Evolutionary conservation across 2,329 filamentous ascomycete species (phyloP).

Genomic region (Colletotrichum gigasporum): DNA sequence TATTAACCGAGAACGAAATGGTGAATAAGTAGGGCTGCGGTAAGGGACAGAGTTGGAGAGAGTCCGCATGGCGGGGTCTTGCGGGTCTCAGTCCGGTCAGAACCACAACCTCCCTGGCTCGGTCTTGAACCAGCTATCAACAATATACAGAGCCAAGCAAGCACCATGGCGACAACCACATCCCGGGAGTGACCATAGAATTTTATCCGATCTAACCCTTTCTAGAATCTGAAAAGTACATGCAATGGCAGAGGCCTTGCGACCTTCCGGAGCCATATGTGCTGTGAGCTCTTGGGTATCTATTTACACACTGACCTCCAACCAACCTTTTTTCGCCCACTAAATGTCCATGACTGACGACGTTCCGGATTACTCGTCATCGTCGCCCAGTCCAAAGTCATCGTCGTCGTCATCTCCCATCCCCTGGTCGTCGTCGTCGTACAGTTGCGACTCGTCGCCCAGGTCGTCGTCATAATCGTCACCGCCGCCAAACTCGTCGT

Average conservation of each 20-base stretch:
- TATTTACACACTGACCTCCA: conserved; percentile 2
- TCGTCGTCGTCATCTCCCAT: conserved; percentile 25
- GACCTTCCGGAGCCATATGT: not conserved
- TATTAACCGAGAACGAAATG: too few species aligned
- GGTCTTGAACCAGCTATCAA: too few species aligned
- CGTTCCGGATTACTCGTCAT: conserved; percentile 12
- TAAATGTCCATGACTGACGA: not conserved
- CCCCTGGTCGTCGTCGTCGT: conserved; percentile 29
- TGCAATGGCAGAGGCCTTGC: not conserved
- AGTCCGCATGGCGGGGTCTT: too few species aligned
- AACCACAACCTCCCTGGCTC: too few species aligned
- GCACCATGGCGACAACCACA: too few species aligned
- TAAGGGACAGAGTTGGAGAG: too few species aligned
- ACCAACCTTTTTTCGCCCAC: not conserved
- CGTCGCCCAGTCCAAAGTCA: conserved; percentile 26
- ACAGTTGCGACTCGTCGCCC: conserved; percentile 38
- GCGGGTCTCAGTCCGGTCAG: too few species aligned
- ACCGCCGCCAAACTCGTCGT: conserved; percentile 43
- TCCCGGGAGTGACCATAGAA: too few species aligned
- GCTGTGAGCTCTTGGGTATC: conserved; percentile 18
- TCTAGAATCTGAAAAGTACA: not conserved
- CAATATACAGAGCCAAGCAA: too few species aligned
- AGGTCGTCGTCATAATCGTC: conserved; percentile 46
- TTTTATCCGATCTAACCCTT: not conserved
- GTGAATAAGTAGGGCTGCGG: too few species aligned